Evolutionary conservation across 768 basidiomycete species (phyloP).

Genomic region (Amanita exitialis): DNA sequence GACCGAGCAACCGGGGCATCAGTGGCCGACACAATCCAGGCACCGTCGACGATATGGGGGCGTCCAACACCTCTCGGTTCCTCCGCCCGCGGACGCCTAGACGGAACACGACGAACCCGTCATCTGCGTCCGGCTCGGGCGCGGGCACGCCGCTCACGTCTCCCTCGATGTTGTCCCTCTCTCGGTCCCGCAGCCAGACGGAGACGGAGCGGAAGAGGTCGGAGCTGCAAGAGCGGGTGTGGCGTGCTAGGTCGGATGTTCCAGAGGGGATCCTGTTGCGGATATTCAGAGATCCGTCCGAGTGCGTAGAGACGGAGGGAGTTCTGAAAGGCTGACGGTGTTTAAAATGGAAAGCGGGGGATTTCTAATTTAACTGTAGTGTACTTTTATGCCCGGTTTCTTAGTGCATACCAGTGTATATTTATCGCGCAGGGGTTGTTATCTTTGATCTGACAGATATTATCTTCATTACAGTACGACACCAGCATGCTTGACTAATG

Average conservation of each 20-base stretch:
- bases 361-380: no score
- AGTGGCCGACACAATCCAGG: not conserved
- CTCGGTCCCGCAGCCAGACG: not conserved
- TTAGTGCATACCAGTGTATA: no score
- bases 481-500: not conserved
- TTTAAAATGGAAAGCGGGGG: not conserved
- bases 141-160: not conserved
- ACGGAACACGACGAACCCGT: not conserved
- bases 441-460: not conserved
- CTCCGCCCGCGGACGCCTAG: not conserved
- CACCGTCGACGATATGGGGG: not conserved
- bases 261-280: slow-evolving; percentile 1
- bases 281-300: slow-evolving; percentile 5
- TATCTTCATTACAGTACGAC: not conserved
- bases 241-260: slow-evolving; percentile 1
- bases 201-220: not conserved
- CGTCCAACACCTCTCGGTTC: not conserved
- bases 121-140: not conserved
- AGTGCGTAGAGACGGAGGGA: slow-evolving; percentile 3
- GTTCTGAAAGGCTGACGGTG: not conserved
- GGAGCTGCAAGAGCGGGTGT: slow-evolving; percentile 6
- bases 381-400: no score
- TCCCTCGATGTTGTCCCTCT: not conserved
- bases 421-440: no score
- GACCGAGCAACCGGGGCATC: not conserved